Evolutionary conservation across 495 filamentous ascomycete genomes (phyloP).

Genomic region (Aspergillus funiculosus): DNA sequence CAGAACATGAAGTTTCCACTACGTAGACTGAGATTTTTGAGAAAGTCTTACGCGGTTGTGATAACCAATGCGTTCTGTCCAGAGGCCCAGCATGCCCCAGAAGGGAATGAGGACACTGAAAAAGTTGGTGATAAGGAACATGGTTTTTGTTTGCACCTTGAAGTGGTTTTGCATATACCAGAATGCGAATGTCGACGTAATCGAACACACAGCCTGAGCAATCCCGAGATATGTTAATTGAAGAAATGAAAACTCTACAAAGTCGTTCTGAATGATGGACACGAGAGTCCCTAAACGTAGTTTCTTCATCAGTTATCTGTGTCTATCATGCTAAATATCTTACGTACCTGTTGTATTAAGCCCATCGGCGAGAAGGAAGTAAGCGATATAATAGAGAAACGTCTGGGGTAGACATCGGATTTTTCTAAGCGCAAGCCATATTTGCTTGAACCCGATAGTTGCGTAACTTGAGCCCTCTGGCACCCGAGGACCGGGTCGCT

Average conservation of each 20-base stretch:
- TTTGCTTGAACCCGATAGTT: conserved; percentile 45
- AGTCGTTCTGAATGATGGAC: conserved; percentile 44
- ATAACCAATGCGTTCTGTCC: conserved; percentile 43
- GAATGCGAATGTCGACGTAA: conserved; percentile 43
- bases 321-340: not conserved
- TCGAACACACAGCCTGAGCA: conserved; percentile 40
- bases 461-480: conserved; percentile 41
- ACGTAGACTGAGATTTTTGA: not conserved
- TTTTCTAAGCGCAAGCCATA: conserved; percentile 40
- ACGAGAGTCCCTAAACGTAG: conserved; percentile 34
- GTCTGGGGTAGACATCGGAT: conserved; percentile 41
- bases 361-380: conserved; percentile 46
- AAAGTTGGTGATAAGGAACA: conserved; percentile 47
- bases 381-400: conserved; percentile 42
- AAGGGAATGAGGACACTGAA: conserved; percentile 46
- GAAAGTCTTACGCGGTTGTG: conserved; percentile 33
- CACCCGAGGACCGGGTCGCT: conserved; percentile 39
- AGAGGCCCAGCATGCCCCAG: conserved; percentile 48
- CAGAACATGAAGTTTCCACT: not conserved
- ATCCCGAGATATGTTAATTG: conserved; percentile 48
- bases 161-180: conserved; percentile 49
- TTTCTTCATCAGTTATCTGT: not conserved
- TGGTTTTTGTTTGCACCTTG: conserved; percentile 42
- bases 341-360: conserved; percentile 44
- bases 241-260: conserved; percentile 43